Evolutionary conservation across 1,139 yeast genomes (phyloP), one percentile per base, ranked within the genome.

Genomic region (Magnusiomyces magnusii): DNA sequence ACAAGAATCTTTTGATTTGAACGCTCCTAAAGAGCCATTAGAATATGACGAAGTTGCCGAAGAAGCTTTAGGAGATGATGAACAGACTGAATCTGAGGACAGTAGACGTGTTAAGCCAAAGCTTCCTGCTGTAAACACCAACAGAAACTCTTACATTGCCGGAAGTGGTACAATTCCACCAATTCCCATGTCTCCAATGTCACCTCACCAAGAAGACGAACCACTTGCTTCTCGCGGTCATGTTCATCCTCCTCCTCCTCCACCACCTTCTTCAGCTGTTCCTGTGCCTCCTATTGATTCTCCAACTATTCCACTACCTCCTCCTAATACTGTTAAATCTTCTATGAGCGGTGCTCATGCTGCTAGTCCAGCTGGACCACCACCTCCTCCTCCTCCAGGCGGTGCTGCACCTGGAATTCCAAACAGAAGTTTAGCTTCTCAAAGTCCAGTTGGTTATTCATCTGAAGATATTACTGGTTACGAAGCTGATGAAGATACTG

Each of bases 401-500:
- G 19, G 27, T 2, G 21, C 28, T 2, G 53, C 55, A 23, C 60
- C 62, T 34, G 53, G 47, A 21, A 50, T 58, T 10, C 59, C 61
- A 5, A 31, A 17, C 21, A 51, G 53, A 15, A 58, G 54, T 23
- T 64, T 62, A 36, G 62, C 23, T 10, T 24, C 47, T 5, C 47
- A 52, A 27, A 54, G 31, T 3, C 47, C 50, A 19, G 27, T 21
- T 21, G 55, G 47, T 19, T 41, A 62, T 41, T 61, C 61, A 28
- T 62, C 64, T 3, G 68, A 66, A 31, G 78, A 73, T 58, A 70
- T 68, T 9, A 76, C 81, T 0, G 84, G 82, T 0, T 79, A 80
- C 61, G 83, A 80, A 57, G 82, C 82, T 1, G 83, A 79, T 56
- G 82, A 77, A 47, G 83, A 80, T 60, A 72, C 78, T 0, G 80